Base-by-base conservation (phyloP, 1,284 basidiomycete genomes). In the Rhodotorula sp. region DNA sequence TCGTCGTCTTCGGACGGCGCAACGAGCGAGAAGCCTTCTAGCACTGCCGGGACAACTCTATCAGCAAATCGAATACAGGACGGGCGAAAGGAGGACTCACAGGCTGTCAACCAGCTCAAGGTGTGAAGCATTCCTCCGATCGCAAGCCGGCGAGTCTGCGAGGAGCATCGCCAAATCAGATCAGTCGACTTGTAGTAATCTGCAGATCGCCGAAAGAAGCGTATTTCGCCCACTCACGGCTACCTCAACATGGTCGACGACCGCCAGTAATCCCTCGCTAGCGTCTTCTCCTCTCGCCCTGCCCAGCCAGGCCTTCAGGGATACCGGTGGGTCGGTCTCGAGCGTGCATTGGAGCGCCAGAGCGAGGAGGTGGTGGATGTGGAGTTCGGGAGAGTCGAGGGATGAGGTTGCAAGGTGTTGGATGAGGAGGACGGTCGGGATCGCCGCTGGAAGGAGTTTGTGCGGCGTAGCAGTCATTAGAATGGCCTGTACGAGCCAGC, bases 1-100 rank as follows among this genome's bases (percentile, higher is more conserved):
- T 73, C 72, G 51, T 73, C 72, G 11, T 73, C 72, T 1, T 71
- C 69, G 4, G 61, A 40, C 16, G 30, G 56, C 22, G 64, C 54
- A 16, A 62, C 15, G 16, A 69, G 48, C 3, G 59, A 48, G 13
- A 53, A 18, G 10, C 40, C 40, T 44, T 44, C 44, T 16, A 47
- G 47, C 13, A 53, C 67, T 69, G 40, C 11, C 9, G 11, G 7
- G 11, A 13, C 15, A 18, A 44, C 5, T 44, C 5, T 13, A 18
- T 44, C 40, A 44, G 40, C 16, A 11, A 3, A 11, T n/a, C 40
- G 11, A 44, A 18, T 13, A 18, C 15, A 15, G 3, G 40, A 44
- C 3, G 11, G 40, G 40, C 13, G 40, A 15, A 44, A 13, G 40
- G 16, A 18, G 9, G 40, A n/a, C n/a, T n/a, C 40, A 44, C 40